A percentile compares a stretch with the other conserved stretches of the same genome.
Conservation (phyloP, 176 grass and related monocot genomes). For the Carex scoparia region DNA sequence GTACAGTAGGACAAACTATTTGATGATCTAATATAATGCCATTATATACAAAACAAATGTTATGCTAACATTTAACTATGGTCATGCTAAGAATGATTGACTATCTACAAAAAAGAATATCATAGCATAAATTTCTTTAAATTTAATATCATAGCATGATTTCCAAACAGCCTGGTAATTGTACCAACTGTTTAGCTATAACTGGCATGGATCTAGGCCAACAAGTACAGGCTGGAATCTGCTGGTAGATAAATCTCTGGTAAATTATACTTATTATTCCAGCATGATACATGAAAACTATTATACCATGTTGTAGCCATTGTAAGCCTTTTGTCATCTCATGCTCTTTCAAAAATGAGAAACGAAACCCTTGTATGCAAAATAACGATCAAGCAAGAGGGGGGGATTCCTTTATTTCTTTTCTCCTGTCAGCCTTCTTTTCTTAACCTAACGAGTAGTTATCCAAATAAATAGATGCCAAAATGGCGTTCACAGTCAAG, state of each 20-base stretch:
- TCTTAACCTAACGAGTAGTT: background rate
- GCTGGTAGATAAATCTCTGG: background rate
- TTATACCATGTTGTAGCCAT: background rate
- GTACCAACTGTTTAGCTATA: background rate
- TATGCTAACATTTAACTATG: background rate
- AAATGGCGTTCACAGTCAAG: background rate
- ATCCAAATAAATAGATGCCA: background rate
- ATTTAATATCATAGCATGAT: background rate
- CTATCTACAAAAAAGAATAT: background rate
- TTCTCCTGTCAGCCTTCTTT: background rate
- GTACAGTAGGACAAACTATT: background rate
- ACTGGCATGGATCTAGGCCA: background rate
- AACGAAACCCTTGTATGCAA: background rate
- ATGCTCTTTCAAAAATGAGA: background rate
- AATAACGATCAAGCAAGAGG: background rate
- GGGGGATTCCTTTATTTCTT: background rate
- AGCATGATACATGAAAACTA: background rate
- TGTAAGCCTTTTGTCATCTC: background rate
- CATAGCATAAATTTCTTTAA: background rate
- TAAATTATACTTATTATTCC: background rate
- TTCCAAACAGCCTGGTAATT: no score
- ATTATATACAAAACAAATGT: background rate
- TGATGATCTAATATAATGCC: background rate
- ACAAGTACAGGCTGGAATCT: background rate
- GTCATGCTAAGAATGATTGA: background rate